Percentiles rank a stretch among this genome's conserved stretches.
Evolutionary conservation across 805 yeast species (phyloP).

Genomic region (Yarrowia sp.): DNA sequence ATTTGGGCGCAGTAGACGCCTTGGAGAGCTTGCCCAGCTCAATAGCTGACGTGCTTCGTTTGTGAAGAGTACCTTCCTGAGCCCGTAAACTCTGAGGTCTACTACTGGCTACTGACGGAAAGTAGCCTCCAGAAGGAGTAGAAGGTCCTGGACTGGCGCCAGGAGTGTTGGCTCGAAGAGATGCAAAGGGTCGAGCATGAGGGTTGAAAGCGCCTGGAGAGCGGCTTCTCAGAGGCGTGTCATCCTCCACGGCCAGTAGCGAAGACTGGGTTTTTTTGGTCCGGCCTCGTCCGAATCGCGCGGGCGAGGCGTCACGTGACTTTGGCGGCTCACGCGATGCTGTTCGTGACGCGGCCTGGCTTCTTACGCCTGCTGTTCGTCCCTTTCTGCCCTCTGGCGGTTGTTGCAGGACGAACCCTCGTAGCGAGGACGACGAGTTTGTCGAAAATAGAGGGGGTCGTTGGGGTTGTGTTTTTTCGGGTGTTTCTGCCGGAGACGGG

Average conservation of each 20-base stretch:
- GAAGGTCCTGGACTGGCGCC: neutral
- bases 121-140: neutral
- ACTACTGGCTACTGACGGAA: neutral
- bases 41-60: constrained; percentile 10
- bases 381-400: constrained; percentile 14
- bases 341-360: neutral
- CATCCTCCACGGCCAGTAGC: neutral
- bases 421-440: constrained; percentile 15
- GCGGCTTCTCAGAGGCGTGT: neutral
- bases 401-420: constrained; percentile 8
- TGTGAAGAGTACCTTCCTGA: neutral
- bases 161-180: constrained; percentile 14
- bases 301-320: constrained; percentile 6
- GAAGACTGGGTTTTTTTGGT: neutral
- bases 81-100: neutral
- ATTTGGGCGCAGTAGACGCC: neutral
- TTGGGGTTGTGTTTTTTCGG: neutral
- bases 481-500: constrained; percentile 3
- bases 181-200: constrained; percentile 21
- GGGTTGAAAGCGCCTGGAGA: constrained; percentile 15
- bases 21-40: constrained; percentile 9
- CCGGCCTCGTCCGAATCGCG: neutral
- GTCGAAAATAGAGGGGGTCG: constrained; percentile 1
- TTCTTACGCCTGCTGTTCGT: neutral
- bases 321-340: constrained; percentile 9